These are phyloP conservation scores for Holtermanniella nyarrowii DNA, from an alignment of 768 basidiomycete genomes.

Conservation along the genomic window DNA sequence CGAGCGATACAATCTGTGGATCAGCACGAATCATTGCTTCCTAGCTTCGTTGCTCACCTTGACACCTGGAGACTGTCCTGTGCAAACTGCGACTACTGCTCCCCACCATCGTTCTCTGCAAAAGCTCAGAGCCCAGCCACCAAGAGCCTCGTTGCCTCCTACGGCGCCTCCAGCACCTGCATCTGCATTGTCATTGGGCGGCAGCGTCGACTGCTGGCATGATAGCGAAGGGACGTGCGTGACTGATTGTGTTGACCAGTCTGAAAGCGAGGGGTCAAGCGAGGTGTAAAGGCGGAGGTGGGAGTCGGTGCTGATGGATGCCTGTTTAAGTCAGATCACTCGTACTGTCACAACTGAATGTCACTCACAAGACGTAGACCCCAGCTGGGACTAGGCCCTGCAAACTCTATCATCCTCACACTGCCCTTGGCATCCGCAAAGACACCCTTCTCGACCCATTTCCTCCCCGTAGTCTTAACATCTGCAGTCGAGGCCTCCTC, in stretches of 20 bases:
- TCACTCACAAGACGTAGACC: constrained; percentile 67
- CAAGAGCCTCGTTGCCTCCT: constrained; percentile 61
- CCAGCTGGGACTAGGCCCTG: constrained; percentile 59
- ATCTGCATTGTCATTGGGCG: constrained; percentile 9
- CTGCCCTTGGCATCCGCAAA: constrained; percentile 77
- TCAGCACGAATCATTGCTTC: constrained; percentile 1
- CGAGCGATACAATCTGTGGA: constrained; percentile 17
- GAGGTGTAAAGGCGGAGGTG: constrained; percentile 74
- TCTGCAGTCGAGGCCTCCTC: constrained; percentile 47
- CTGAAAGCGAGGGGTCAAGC: constrained; percentile 32
- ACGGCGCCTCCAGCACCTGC: constrained; percentile 2
- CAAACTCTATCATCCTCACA: constrained; percentile 75
- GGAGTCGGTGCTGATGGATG: constrained; percentile 79
- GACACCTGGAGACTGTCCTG: constrained; percentile 60
- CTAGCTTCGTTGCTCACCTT: constrained; percentile 50
- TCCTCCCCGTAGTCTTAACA: not conserved
- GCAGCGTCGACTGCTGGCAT: not conserved
- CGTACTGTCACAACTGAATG: not conserved
- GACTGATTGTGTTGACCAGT: constrained; percentile 35
- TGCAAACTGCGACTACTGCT: constrained; percentile 67
- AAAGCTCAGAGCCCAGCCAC: constrained; percentile 90
- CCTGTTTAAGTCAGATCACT: constrained; percentile 45
- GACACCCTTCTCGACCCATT: constrained; percentile 45
- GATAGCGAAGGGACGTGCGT: constrained; percentile 33
- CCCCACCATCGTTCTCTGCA: constrained; percentile 96